phyloP scores from a whole-genome alignment of 2,329 filamentous ascomycete species.

The Massarina eburnea region DNA sequence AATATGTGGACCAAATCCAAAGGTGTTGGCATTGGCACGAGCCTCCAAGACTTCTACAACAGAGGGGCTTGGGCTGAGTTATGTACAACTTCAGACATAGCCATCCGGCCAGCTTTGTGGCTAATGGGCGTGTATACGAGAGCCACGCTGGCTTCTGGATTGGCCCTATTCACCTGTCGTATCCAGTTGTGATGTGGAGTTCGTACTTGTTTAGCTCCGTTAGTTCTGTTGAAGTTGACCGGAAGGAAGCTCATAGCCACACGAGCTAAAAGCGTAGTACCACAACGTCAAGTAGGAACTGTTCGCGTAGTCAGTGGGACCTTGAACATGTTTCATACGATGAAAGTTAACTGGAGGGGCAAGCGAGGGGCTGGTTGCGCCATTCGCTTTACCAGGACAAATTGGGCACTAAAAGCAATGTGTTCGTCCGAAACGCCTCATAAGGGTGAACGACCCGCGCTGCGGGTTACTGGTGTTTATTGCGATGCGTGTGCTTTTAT shows the following conservation, averaged over 20 bases:
- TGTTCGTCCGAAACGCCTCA: neutral
- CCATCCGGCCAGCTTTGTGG: constrained; percentile 9
- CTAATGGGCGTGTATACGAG: constrained; percentile 7
- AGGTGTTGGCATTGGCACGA: too few relatives aligned
- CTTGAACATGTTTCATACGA: neutral
- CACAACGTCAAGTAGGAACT: neutral
- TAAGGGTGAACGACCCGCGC: neutral
- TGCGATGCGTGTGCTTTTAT: constrained; percentile 3
- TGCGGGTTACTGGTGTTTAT: constrained; percentile 3
- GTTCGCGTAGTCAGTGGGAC: neutral
- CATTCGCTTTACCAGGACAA: neutral
- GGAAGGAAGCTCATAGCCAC: neutral
- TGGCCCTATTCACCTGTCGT: constrained; percentile 4
- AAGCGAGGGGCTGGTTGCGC: neutral
- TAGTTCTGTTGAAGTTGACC: neutral
- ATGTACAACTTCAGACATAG: constrained; percentile 4
- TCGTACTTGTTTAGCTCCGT: neutral
- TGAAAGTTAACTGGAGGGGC: neutral
- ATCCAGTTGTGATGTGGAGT: neutral
- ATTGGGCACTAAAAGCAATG: neutral
- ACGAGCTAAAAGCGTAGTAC: neutral
- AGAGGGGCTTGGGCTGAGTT: constrained; percentile 7
- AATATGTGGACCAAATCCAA: too few relatives aligned
- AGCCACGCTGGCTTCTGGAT: constrained; percentile 3
- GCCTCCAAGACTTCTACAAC: too few relatives aligned